phyloP scores from a whole-genome alignment of 202 grass and related monocot genomes.

The Panicum hallii region DNA sequence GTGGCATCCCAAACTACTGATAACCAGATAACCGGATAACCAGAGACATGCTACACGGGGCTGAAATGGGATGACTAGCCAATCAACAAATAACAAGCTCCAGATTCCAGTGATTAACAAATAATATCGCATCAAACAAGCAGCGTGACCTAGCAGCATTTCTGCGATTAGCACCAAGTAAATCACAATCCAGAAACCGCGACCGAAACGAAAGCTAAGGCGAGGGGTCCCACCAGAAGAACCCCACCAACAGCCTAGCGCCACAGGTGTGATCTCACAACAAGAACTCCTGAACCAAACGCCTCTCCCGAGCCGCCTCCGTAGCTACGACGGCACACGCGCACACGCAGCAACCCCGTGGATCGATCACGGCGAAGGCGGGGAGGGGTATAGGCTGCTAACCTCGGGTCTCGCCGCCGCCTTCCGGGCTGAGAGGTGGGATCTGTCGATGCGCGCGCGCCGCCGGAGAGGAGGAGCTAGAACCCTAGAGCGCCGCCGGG shows the following conservation, averaged over 20 bases:
- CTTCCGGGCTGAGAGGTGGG: neutral
- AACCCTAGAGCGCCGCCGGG: constrained; percentile 2
- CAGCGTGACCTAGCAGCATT: neutral
- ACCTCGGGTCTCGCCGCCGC: constrained; percentile 2
- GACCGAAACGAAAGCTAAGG: neutral
- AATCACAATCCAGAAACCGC: neutral
- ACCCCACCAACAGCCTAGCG: neutral
- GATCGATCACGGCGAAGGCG: neutral
- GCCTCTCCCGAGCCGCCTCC: neutral
- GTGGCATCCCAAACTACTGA: neutral
- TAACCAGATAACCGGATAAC: neutral
- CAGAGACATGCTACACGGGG: neutral
- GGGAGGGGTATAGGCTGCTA: neutral
- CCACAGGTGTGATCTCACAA: neutral
- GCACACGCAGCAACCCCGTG: neutral
- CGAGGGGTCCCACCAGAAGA: neutral
- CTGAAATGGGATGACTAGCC: neutral
- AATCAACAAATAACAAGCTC: neutral
- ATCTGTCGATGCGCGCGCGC: neutral
- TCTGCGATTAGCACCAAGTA: neutral
- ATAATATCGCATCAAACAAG: neutral
- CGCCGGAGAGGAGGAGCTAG: neutral
- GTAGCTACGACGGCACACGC: neutral
- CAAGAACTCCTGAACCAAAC: neutral
- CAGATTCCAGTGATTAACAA: neutral